These are phyloP conservation scores for Linum tenue DNA, from an alignment of 345 rosid species.

Conservation along the genomic window DNA sequence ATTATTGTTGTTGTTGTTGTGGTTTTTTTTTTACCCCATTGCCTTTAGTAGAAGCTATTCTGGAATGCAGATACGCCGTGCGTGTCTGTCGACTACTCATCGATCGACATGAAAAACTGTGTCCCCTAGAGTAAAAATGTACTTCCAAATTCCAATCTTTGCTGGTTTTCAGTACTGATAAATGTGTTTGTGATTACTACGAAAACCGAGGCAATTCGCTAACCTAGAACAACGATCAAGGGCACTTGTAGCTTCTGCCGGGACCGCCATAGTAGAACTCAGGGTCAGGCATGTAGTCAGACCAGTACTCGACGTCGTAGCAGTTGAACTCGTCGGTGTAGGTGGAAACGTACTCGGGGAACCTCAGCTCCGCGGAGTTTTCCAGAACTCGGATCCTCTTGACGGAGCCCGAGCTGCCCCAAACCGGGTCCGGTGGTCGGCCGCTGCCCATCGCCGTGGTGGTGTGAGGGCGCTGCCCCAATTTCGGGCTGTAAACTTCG, in stretches of 20 bases:
- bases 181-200: too few species aligned
- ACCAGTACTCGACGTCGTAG: constrained; percentile 21
- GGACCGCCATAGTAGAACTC: constrained; percentile 53
- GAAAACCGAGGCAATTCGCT: too few species aligned
- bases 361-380: constrained; percentile 31
- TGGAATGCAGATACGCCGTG: not conserved
- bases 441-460: constrained; percentile 52
- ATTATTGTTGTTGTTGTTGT: not conserved
- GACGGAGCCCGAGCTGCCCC: constrained; percentile 29
- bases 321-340: constrained; percentile 38
- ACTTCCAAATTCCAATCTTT: too few species aligned
- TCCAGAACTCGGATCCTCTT: constrained; percentile 36
- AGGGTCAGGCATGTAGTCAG: constrained; percentile 43
- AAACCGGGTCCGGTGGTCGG: constrained; percentile 21
- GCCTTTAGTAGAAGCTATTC: not conserved
- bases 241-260: constrained; percentile 31
- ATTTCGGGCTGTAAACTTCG: constrained; percentile 43
- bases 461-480: constrained; percentile 40
- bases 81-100: not conserved
- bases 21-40: not conserved
- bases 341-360: constrained; percentile 30
- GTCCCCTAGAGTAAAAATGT: too few species aligned
- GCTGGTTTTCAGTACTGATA: too few species aligned
- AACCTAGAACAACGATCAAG: constrained; percentile 14
- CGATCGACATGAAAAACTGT: not conserved